Conservation (phyloP, 108 stramenopile genomes). For the Ochromonas danica region DNA sequence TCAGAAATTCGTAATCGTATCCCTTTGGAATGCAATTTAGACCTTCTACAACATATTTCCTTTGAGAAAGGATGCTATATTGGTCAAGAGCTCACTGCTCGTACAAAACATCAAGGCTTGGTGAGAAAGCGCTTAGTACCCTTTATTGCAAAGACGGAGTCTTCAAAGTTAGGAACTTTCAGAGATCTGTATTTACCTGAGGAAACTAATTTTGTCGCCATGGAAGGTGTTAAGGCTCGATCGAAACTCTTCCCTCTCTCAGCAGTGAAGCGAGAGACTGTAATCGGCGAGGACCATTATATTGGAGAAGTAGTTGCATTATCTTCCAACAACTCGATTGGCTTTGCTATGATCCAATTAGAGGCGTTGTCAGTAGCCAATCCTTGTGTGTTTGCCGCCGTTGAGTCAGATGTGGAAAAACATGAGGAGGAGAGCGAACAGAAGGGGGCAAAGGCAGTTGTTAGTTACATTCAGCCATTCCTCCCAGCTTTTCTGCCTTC, state of each 20-base stretch:
- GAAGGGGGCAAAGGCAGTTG: too few species aligned
- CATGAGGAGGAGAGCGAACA: too few species aligned
- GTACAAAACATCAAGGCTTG: conserved; percentile 77
- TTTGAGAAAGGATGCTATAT: conserved; percentile 96
- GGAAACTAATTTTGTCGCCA: too few species aligned
- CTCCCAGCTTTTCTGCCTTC: too few species aligned
- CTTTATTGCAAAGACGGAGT: background rate
- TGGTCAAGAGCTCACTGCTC: conserved; percentile 94
- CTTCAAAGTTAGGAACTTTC: too few species aligned
- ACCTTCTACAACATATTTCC: conserved; percentile 78
- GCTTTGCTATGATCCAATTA: background rate
- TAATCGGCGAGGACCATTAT: background rate
- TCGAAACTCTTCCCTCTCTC: background rate
- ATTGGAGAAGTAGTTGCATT: background rate
- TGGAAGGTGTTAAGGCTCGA: background rate
- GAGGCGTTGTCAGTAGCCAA: background rate
- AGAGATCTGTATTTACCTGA: too few species aligned
- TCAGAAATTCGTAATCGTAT: conserved; percentile 67
- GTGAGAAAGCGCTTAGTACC: conserved; percentile 26
- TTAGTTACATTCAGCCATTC: too few species aligned
- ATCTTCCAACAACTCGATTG: background rate
- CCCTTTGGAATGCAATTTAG: conserved; percentile 86
- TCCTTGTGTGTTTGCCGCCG: too few species aligned
- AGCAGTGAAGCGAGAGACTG: background rate
- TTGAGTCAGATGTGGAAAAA: too few species aligned